These are phyloP conservation scores for Ogataea hybrid DNA, from an alignment of 1,139 yeast species.

Conservation along the genomic window DNA sequence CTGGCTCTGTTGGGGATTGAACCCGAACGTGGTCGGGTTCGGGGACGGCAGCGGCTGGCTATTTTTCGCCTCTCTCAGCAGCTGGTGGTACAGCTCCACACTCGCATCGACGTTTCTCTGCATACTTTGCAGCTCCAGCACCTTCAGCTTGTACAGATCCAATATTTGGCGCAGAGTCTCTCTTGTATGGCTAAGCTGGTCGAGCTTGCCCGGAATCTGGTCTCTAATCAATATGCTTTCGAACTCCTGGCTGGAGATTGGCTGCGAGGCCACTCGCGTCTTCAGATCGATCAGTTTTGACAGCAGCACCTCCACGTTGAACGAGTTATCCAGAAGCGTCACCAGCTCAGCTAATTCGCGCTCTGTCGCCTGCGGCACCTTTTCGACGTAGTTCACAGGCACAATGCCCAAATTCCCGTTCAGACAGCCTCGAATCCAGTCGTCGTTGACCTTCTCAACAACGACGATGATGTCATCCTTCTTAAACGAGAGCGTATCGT, in stretches of 20 bases:
- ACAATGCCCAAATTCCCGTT: constrained; percentile 85
- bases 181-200: constrained; percentile 22
- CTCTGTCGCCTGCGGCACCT: constrained; percentile 64
- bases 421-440: constrained; percentile 94
- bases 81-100: constrained; percentile 62
- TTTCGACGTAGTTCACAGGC: constrained; percentile 89
- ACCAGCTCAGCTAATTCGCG: constrained; percentile 45
- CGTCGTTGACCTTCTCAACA: constrained; percentile 82
- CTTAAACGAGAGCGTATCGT: constrained; percentile 67
- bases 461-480: constrained; percentile 82
- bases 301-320: constrained; percentile 62
- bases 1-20: constrained; percentile 15
- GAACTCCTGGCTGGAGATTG: constrained; percentile 29
- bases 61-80: constrained; percentile 29
- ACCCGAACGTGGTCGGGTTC: constrained; percentile 9
- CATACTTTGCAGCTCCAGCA: constrained; percentile 67
- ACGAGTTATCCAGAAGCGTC: constrained; percentile 43
- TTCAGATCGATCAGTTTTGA: constrained; percentile 46
- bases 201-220: constrained; percentile 29
- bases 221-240: constrained; percentile 26
- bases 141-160: constrained; percentile 28
- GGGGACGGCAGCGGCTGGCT: constrained; percentile 11
- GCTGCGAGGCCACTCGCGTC: constrained; percentile 24
- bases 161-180: constrained; percentile 26
- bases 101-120: constrained; percentile 70